phyloP scores from a whole-genome alignment of 2,329 filamentous ascomycete species.

The Neoascochyta sp. region DNA sequence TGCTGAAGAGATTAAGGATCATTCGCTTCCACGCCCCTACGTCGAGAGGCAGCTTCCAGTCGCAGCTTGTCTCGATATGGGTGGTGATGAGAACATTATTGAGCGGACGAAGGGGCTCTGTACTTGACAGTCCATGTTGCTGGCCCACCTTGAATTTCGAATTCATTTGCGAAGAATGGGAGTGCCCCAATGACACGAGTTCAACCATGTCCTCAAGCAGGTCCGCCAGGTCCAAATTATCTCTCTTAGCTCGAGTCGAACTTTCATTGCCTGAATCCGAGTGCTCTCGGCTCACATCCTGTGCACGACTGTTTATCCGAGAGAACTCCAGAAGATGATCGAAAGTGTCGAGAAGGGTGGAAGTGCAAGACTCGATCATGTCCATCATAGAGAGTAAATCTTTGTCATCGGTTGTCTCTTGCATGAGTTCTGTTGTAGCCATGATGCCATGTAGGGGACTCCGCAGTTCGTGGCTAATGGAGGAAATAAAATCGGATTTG shows the following conservation, averaged over 20 bases:
- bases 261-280: too few relatives aligned
- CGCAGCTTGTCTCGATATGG: constrained; percentile 3
- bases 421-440: constrained; percentile 48
- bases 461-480: constrained; percentile 52
- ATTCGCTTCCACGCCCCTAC: constrained; percentile 16
- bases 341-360: constrained; percentile 46
- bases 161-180: constrained; percentile 2
- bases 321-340: constrained; percentile 22
- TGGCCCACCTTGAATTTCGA: constrained; percentile 3
- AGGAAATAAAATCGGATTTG: constrained; percentile 51
- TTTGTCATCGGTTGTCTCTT: constrained; percentile 38
- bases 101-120: neutral
- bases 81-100: constrained; percentile 5
- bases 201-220: constrained; percentile 8
- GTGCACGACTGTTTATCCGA: constrained; percentile 14
- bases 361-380: constrained; percentile 48
- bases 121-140: neutral
- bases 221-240: constrained; percentile 1
- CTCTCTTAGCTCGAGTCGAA: neutral
- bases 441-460: constrained; percentile 36
- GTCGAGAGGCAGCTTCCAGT: constrained; percentile 6
- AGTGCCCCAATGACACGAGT: constrained; percentile 7
- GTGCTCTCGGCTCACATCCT: neutral
- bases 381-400: constrained; percentile 43
- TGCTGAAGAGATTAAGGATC: constrained; percentile 21